phyloP scores from a whole-genome alignment of 306 rosid species.

The Erythrophleum fordii region DNA sequence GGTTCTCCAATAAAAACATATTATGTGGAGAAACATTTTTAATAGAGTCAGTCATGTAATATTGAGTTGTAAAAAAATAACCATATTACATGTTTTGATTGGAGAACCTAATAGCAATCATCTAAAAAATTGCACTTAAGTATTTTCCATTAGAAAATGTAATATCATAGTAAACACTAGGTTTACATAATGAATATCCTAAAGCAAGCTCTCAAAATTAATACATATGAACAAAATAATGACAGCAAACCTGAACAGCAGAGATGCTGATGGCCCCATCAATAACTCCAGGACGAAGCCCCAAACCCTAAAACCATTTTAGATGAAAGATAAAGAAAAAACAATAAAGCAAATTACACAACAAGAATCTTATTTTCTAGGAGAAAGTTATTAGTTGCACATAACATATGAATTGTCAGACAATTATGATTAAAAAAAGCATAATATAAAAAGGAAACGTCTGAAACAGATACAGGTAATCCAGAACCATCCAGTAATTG shows the following conservation, averaged over 20 bases:
- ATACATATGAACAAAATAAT: not conserved
- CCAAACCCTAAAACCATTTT: conserved; percentile 72
- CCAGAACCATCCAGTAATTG: not conserved
- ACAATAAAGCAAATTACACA: not conserved
- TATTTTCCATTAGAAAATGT: not conserved
- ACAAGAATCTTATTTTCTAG: not conserved
- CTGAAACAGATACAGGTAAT: not conserved
- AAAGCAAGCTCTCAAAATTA: conserved; percentile 10
- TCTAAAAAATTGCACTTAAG: not conserved
- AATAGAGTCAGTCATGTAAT: not conserved
- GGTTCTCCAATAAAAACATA: not conserved
- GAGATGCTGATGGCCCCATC: conserved; percentile 97
- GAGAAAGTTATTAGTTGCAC: not conserved
- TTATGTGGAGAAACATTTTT: not conserved
- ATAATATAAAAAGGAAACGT: conserved; percentile 4
- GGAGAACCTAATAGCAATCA: not conserved
- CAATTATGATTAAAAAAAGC: not conserved
- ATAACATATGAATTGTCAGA: not conserved
- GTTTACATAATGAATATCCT: not conserved
- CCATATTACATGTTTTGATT: not conserved
- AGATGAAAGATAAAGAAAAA: not conserved
- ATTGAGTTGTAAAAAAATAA: not conserved
- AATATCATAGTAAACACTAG: not conserved
- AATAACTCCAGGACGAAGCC: conserved; percentile 87
- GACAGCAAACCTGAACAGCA: conserved; percentile 80